Base-by-base conservation (phyloP, 148 eudicot genomes). In the Rhododendron williamsianum region DNA sequence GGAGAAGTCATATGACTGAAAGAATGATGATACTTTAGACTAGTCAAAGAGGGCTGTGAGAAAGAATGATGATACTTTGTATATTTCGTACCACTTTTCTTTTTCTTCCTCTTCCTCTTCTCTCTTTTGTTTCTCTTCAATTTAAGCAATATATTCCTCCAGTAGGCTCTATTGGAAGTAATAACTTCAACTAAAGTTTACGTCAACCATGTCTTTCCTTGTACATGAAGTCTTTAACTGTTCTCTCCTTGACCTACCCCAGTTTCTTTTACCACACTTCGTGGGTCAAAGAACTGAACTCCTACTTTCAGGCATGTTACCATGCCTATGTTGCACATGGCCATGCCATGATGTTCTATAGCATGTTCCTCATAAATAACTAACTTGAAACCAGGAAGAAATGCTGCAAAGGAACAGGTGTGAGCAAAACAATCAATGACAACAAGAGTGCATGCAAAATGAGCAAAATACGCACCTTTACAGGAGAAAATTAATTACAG, bases 401-500 rank as follows among this genome's bases (percentile, higher is more conserved):
- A 81, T 33, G 25, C 4, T 85, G 23, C 18, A 58, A 85, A 82
- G 18, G 80, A 82, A 76, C 60, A 51, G 21, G 1, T 58, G 52
- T 27, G 38, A 23, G 46, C 19, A 76, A 25, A 43, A 54, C 36
- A 81, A 72, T 18, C n/a, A 52, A 46, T 13, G 48, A 43, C n/a
- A 25, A 19, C 6, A 65, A 25, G 23, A 48, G 27, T 48, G 60
- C 48, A 73, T 21, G 48, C 23, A 46, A 21, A 73, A 73, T 7
- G 9, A 38, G n/a, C 6, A 41, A 78, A 35, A 67, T 23, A 33
- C 91, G 85, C 84, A 94, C 99, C 98, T 96, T 96, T 63, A 95
- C 95, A 96, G 92, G 90, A 96, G 90, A 86, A 90, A 95, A 88
- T 96, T 96, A 80, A 88, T 85, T 79, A 93, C 88, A 86, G 96